These are phyloP conservation scores for Eucalyptus polybractea DNA, from an alignment of 345 rosid species.

Conservation along the genomic window DNA sequence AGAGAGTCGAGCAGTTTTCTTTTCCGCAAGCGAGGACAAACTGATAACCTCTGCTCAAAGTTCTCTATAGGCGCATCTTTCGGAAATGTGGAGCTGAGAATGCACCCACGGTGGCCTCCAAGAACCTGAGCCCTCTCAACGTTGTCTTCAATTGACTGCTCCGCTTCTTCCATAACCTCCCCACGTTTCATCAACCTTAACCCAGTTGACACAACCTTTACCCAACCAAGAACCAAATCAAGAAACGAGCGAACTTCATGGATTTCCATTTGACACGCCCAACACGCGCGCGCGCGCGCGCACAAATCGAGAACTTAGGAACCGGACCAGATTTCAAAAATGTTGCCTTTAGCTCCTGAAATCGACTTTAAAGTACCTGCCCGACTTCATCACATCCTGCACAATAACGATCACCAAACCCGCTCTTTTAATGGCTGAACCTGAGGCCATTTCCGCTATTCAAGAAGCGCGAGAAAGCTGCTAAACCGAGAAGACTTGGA, in stretches of 20 bases:
- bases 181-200: slow-evolving; percentile 55
- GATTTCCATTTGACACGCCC: background rate
- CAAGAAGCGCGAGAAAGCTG: background rate
- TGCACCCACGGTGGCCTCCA: slow-evolving; percentile 71
- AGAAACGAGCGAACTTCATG: background rate
- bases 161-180: slow-evolving; percentile 48
- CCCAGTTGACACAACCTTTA: slow-evolving; percentile 44
- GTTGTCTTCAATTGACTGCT: slow-evolving; percentile 45
- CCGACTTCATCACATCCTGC: slow-evolving; percentile 76
- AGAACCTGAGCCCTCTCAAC: slow-evolving; percentile 45
- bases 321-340: background rate
- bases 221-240: background rate
- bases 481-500: background rate
- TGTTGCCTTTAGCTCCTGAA: background rate
- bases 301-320: background rate
- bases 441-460: slow-evolving; percentile 11
- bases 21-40: background rate
- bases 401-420: slow-evolving; percentile 58
- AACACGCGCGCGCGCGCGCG: accelerated
- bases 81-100: slow-evolving; percentile 29
- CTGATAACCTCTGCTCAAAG: slow-evolving; percentile 41
- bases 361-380: slow-evolving; percentile 20
- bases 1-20: background rate
- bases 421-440: slow-evolving; percentile 25
- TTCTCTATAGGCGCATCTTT: slow-evolving; percentile 29